A percentile compares a stretch with the other conserved stretches of the same genome.
phyloP scores from a whole-genome alignment of 331 rosid species.

The Rosa hybrid region DNA sequence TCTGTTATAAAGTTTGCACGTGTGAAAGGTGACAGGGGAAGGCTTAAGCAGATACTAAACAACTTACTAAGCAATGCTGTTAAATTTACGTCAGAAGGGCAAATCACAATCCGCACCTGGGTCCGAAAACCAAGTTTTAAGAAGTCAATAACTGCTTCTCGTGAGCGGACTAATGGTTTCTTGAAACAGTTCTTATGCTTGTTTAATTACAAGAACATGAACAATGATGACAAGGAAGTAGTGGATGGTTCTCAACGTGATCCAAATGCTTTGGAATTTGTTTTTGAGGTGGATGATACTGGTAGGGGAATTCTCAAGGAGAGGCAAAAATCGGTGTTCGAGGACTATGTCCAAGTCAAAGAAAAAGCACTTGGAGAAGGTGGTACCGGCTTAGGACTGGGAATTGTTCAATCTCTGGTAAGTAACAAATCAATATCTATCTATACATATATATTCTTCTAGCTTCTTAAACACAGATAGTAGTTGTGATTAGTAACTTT shows the following conservation, averaged over 20 bases:
- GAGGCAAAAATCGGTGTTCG: constrained; percentile 57
- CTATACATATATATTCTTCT: neutral
- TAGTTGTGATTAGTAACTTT: neutral
- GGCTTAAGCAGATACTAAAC: constrained; percentile 66
- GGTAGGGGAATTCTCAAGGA: constrained; percentile 91
- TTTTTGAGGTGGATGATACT: constrained; percentile 82
- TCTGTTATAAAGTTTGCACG: constrained; percentile 48
- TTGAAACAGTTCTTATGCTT: constrained; percentile 34
- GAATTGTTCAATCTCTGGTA: constrained; percentile 88
- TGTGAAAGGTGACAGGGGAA: constrained; percentile 78
- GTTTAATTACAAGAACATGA: constrained; percentile 32
- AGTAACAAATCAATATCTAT: neutral
- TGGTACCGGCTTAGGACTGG: constrained; percentile 96
- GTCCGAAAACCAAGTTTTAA: constrained; percentile 48
- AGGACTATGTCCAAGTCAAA: constrained; percentile 78
- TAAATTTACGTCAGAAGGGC: constrained; percentile 71
- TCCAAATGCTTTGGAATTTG: constrained; percentile 49
- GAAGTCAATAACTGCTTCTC: constrained; percentile 40
- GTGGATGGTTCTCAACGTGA: constrained; percentile 31
- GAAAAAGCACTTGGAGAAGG: constrained; percentile 62
- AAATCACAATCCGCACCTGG: constrained; percentile 67
- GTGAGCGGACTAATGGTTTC: constrained; percentile 21
- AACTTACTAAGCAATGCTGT: constrained; percentile 82
- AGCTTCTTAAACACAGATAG: neutral
- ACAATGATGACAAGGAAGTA: constrained; percentile 31